Base-by-base conservation (phyloP, 495 filamentous ascomycete genomes). In the Penicillium paxilli region DNA sequence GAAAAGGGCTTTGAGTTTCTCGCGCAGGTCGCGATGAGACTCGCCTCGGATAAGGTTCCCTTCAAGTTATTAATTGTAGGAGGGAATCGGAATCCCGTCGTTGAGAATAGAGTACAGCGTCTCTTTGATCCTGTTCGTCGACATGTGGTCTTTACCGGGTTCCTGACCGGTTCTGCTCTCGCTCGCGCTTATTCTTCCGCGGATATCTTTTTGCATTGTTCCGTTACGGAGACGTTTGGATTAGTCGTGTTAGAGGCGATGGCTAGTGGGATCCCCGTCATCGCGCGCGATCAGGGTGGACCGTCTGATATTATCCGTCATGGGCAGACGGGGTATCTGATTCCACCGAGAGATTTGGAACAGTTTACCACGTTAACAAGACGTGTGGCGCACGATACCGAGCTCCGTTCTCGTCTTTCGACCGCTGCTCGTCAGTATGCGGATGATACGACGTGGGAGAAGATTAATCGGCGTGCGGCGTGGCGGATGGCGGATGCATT, bases 1-100 rank as follows among this genome's bases (percentile, higher is more conserved):
- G 84, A 86, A 63, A 87, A 87, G 60, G 84, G 84, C 0, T 86
- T 85, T 59, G 77, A 80, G 44, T 86, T 86, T 59, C 72, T 86
- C 19, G 78, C 83, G 6, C 56, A 80, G 37, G 80, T 67, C 9
- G 78, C 76, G 0, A 62, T 58, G 16, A 62, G 69, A 45, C 65
- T 87, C 25, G 77, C 75, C n/a, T 67, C 70, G n/a, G 68, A 67
- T n/a, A 75, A 76, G 5, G 62, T 85, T 16, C 57, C 66, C 0
- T 87, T 83, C 70, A 83, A 84, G 55, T 69, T 87, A 11, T 64
- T 84, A 32, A 75, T 86, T 42, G 83, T 86, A 0, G 84, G 84
- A 26, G 80, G 82, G 3, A 86, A 87, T 62, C 76, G 77, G 28
- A 87, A 83, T 58, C 72, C 75, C 0, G 71, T 72, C 5, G 83